phyloP scores from a whole-genome alignment of 305 asterid genomes.

The Nicotiana rustica region DNA sequence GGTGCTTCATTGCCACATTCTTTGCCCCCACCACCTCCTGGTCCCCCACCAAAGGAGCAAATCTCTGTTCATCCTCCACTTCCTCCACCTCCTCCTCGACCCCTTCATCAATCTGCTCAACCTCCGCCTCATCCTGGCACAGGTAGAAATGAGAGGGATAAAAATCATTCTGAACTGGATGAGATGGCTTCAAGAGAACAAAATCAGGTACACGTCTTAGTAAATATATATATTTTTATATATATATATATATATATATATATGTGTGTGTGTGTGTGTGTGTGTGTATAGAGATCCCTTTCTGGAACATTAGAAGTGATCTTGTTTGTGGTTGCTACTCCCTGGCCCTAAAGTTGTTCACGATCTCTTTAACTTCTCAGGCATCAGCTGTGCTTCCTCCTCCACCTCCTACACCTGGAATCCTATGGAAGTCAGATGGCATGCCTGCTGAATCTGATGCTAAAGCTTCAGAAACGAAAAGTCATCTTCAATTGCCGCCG shows the following conservation, averaged over 20 bases:
- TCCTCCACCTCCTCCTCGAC: slow-evolving; percentile 81
- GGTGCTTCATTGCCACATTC: slow-evolving; percentile 64
- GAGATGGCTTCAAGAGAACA: slow-evolving; percentile 58
- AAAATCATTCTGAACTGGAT: slow-evolving; percentile 51
- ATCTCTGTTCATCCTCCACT: slow-evolving; percentile 55
- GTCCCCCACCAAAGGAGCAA: slow-evolving; percentile 85
- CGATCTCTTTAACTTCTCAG: slow-evolving; percentile 44
- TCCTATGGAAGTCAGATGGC: slow-evolving; percentile 56
- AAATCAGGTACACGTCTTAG: slow-evolving; percentile 58
- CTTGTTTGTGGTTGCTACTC: background rate
- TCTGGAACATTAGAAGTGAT: background rate
- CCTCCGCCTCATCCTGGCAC: slow-evolving; percentile 80
- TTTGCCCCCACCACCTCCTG: slow-evolving; percentile 79
- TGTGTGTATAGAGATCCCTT: background rate
- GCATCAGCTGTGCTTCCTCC: slow-evolving; percentile 66
- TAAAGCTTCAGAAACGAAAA: slow-evolving; percentile 61
- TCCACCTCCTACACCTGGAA: slow-evolving; percentile 74
- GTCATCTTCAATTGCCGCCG: slow-evolving; percentile 63
- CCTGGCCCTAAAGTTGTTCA: slow-evolving; percentile 17
- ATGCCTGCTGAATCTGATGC: slow-evolving; percentile 61
- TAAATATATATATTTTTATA: slow-evolving; percentile 35
- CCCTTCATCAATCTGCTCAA: slow-evolving; percentile 59
- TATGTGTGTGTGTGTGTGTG: too few relatives aligned
- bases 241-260: slow-evolving; percentile 39
- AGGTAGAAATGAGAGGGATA: slow-evolving; percentile 57